Evolutionary conservation across 2,329 filamentous ascomycete species (phyloP).

Genomic region (Calcarisporium arbuscula): DNA sequence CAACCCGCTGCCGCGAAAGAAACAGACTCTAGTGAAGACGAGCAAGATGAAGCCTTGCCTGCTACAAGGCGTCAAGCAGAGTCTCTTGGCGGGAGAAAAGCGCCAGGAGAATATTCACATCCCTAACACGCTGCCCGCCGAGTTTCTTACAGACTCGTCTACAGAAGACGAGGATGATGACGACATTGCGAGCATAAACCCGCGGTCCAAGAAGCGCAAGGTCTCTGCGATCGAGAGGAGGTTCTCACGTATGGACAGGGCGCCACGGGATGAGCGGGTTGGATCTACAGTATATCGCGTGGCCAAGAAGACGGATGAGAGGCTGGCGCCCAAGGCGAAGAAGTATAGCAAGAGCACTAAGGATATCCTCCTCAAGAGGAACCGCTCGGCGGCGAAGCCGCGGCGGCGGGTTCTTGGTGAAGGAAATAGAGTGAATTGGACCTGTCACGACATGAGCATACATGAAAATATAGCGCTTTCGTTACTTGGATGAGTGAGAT

Average conservation of each 20-base stretch:
- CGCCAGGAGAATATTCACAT: constrained; percentile 29
- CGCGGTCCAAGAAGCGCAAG: constrained; percentile 35
- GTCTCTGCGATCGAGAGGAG: constrained; percentile 33
- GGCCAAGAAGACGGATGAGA: constrained; percentile 34
- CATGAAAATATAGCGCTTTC: too few species aligned
- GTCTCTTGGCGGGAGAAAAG: constrained; percentile 11
- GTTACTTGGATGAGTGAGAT: too few species aligned
- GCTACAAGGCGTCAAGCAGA: not conserved
- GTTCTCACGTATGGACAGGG: constrained; percentile 29
- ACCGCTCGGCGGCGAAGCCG: constrained; percentile 30
- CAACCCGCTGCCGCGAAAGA: constrained; percentile 15
- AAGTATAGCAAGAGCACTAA: constrained; percentile 36
- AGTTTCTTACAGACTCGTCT: constrained; percentile 48
- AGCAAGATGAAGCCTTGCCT: not conserved
- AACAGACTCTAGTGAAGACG: constrained; percentile 11
- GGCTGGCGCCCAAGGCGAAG: constrained; percentile 41
- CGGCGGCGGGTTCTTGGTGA: constrained; percentile 37
- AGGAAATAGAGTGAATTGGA: too few species aligned
- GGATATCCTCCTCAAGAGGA: constrained; percentile 39
- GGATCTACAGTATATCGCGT: constrained; percentile 50
- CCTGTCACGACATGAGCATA: too few species aligned
- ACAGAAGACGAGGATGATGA: constrained; percentile 31
- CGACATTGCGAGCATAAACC: constrained; percentile 16
- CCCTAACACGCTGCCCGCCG: constrained; percentile 44
- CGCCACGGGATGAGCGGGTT: constrained; percentile 40